phyloP scores from a whole-genome alignment of 768 basidiomycete genomes.

The Podaxis sp. region DNA sequence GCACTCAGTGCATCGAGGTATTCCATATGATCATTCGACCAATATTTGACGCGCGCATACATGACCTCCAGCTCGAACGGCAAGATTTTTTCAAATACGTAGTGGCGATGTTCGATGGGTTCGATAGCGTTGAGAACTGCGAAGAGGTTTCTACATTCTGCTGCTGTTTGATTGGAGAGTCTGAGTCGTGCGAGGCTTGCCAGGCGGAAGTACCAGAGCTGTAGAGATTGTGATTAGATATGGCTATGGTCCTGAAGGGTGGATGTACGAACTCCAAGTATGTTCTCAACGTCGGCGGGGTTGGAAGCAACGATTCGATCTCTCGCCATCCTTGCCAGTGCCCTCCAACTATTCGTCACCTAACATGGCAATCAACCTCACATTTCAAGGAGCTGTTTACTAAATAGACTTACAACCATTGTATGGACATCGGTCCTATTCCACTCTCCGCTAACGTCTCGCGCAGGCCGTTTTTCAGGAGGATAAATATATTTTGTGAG shows the following conservation, averaged over 20 bases:
- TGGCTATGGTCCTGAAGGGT: background rate
- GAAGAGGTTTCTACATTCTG: slow-evolving; percentile 82
- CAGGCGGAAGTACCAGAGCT: slow-evolving; percentile 87
- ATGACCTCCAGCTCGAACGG: slow-evolving; percentile 70
- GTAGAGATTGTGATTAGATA: background rate
- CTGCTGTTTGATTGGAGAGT: slow-evolving; percentile 84
- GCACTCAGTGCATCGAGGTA: slow-evolving; percentile 73
- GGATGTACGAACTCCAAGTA: slow-evolving; percentile 59
- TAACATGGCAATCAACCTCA: slow-evolving; percentile 28
- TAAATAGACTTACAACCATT: slow-evolving; percentile 63
- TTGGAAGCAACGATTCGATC: slow-evolving; percentile 71
- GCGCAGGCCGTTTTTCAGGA: slow-evolving; percentile 68
- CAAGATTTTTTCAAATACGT: slow-evolving; percentile 60
- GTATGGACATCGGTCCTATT: slow-evolving; percentile 70
- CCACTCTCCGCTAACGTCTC: slow-evolving; percentile 79
- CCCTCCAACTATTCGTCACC: slow-evolving; percentile 90
- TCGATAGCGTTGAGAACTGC: slow-evolving; percentile 62
- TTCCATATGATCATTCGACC: slow-evolving; percentile 78
- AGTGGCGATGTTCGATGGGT: slow-evolving; percentile 49
- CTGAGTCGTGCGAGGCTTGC: slow-evolving; percentile 77
- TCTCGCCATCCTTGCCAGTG: slow-evolving; percentile 80
- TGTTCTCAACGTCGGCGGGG: slow-evolving; percentile 62
- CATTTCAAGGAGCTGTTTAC: slow-evolving; percentile 17
- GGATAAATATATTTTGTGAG: slow-evolving; percentile 83
- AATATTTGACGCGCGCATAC: slow-evolving; percentile 73